Evolutionary conservation across 371 early-diverging fungal species (phyloP).

Genomic region (Zancudomyces culisetae): DNA sequence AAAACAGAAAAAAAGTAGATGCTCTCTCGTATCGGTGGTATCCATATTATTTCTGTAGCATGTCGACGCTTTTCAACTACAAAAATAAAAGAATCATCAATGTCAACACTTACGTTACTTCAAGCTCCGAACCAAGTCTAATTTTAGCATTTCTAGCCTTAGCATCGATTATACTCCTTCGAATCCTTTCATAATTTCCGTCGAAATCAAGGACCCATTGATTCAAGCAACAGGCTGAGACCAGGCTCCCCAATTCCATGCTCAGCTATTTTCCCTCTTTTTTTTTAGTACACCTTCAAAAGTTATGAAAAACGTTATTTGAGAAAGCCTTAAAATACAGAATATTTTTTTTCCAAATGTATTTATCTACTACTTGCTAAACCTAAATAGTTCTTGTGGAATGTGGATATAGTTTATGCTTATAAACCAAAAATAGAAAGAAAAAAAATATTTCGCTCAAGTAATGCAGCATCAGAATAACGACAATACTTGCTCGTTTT

Average conservation of each 20-base stretch:
- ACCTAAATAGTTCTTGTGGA: no score
- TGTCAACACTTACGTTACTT: conserved; percentile 35
- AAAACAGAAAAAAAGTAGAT: not conserved
- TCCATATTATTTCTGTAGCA: not conserved
- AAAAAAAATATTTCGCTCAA: no score
- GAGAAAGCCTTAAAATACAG: no score
- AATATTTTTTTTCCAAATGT: no score
- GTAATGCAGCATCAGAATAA: no score
- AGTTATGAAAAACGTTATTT: no score
- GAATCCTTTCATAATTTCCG: conserved; percentile 78
- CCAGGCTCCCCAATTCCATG: conserved; percentile 31
- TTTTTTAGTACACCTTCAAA: no score
- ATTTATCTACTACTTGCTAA: no score
- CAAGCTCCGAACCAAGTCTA: conserved; percentile 91
- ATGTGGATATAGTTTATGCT: no score
- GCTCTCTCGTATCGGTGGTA: not conserved
- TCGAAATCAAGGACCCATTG: conserved; percentile 95
- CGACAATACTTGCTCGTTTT: no score
- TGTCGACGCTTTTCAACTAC: not conserved
- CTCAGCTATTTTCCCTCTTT: no score
- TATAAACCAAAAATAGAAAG: no score
- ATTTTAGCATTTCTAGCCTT: conserved; percentile 62
- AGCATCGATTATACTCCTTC: conserved; percentile 63
- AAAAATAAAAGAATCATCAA: conserved; percentile 30
- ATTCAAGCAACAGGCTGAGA: conserved; percentile 72